Base-by-base conservation (phyloP, 208 protist genomes). In the Naegleria gruberi region DNA sequence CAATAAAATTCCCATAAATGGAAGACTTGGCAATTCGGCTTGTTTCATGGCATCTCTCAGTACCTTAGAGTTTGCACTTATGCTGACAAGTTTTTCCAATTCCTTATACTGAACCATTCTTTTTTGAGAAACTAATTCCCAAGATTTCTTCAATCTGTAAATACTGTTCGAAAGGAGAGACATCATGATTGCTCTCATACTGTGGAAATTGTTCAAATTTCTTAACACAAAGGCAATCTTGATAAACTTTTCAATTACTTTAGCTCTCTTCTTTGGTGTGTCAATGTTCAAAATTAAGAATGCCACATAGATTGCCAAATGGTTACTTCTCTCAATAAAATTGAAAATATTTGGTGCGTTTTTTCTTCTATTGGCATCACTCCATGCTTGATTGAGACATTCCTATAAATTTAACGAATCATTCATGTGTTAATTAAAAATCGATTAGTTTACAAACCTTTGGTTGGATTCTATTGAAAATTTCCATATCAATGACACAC, bases 1-100 rank as follows among this genome's bases (percentile, higher is more conserved):
- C 19, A 95, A 90, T 51, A 91, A 94, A 5, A 95, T 89, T 42
- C 95, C 95, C 0, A 95, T 26, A 87, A 94, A 95, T 10, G 93
- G 93, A n/a, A 95, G 5, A 41, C 4, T 51, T 10, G 84, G 84
- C 19, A 45, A 45, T 44, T 55, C 84, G 26, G 12, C 19, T 43
- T 41, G 10, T 42, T n/a, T 10, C 15, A 88, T 43, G 30, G 23
- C 4, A 7, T 55, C 46, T 34, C 84, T 41, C 6, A 46, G 42
- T 37, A 6, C 5, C 34, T 65, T 47, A 26, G 23, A 65, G 4
- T 23, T 42, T 0, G 12, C 12, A 42, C 40, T 30, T 42, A 4
- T 7, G 43, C 45, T 40, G 30, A 88, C 46, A 4, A 43, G 8
- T 19, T 34, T 30, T 4, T 12, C 15, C 5, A 40, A 42, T 42